Base-by-base conservation (phyloP, 805 yeast species). In the Schizosaccharomyces lindneri region DNA sequence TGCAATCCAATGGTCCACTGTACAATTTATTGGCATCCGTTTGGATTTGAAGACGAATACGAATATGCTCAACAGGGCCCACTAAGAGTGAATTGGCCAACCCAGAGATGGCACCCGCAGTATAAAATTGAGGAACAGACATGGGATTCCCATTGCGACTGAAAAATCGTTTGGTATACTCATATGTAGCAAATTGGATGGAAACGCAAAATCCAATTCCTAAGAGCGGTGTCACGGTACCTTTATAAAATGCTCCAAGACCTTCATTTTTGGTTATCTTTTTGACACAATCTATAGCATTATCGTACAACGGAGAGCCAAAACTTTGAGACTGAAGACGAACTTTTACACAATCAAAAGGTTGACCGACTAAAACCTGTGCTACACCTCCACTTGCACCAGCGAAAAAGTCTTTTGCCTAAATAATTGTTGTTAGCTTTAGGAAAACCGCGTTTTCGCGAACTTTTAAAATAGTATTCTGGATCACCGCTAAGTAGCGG, bases 341-440 rank as follows among this genome's bases (percentile, higher is more conserved):
- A 24, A 93, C 97, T 73, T 90, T 90, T 57, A 93, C 86, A 9
- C 95, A 59, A 55, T 65, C 67, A 59, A 65, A 65, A 13, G 68
- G 68, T 72, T 93, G 97, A 29, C 98, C 98, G 15, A 84, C 85
- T 43, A 93, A 74, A 6, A 93, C 97, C 73, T 93, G 98, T 5
- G 97, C 90, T 15, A 93, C 81, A 62, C 98, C 98, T 63, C 97
- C 97, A 66, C 84, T 78, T 19, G 97, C 90, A 24, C 98, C 98
- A 4, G 95, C 94, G 62, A 85, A 73, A 60, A 88, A 78, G 70
- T 89, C 96, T 67, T 87, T 87, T 41, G 77, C 65, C 55, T 48
- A 24, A 4, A 24, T 24, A 48, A 48, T n/a, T 31, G 32, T 31
- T 6, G 48, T 43, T 43, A 43, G 48, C 27, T 43, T 4, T 4